Evolutionary conservation across 2,329 filamentous ascomycete species (phyloP).

Genomic region (Helotiales sp.): DNA sequence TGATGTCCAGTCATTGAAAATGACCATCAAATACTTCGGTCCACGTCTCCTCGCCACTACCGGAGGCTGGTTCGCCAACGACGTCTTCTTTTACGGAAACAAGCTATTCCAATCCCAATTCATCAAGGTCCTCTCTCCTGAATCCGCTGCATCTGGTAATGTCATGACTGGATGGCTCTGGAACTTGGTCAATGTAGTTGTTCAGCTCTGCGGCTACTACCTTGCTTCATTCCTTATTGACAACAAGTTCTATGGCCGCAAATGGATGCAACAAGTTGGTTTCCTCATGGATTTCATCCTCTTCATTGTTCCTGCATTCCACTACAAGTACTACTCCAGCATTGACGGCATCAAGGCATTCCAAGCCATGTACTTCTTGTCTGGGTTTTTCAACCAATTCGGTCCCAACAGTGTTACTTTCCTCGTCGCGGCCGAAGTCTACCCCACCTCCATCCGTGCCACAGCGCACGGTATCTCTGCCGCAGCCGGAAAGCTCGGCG

Average conservation of each 20-base stretch:
- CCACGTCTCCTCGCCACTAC: slow-evolving; percentile 84
- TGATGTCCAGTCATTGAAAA: slow-evolving; percentile 77
- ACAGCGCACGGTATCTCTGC: slow-evolving; percentile 95
- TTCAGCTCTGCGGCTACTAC: slow-evolving; percentile 88
- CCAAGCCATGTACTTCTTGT: slow-evolving; percentile 98
- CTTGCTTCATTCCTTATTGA: slow-evolving; percentile 56
- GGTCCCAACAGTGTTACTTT: slow-evolving; percentile 92
- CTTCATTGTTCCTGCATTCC: slow-evolving; percentile 88
- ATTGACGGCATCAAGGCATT: slow-evolving; percentile 76
- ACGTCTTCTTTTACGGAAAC: slow-evolving; percentile 99
- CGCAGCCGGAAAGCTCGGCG: slow-evolving; percentile 84
- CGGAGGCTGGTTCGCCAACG: slow-evolving; percentile 91
- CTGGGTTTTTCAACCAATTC: slow-evolving; percentile 99
- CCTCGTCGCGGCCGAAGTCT: slow-evolving; percentile 95
- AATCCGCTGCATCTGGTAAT: slow-evolving; percentile 51
- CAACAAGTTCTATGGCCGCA: slow-evolving; percentile 81
- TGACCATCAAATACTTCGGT: slow-evolving; percentile 82
- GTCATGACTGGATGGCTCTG: slow-evolving; percentile 89
- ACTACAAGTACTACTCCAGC: slow-evolving; percentile 79
- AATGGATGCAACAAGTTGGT: slow-evolving; percentile 93
- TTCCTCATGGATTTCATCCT: slow-evolving; percentile 93
- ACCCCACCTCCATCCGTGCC: slow-evolving; percentile 88
- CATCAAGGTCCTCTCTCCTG: slow-evolving; percentile 75
- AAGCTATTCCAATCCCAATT: slow-evolving; percentile 95
- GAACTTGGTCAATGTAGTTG: slow-evolving; percentile 88